A percentile compares a stretch with the other conserved stretches of the same genome.
Conservation (phyloP, 225 moss, liverwort and hornwort genomes). For the Marchantia polymorpha region DNA sequence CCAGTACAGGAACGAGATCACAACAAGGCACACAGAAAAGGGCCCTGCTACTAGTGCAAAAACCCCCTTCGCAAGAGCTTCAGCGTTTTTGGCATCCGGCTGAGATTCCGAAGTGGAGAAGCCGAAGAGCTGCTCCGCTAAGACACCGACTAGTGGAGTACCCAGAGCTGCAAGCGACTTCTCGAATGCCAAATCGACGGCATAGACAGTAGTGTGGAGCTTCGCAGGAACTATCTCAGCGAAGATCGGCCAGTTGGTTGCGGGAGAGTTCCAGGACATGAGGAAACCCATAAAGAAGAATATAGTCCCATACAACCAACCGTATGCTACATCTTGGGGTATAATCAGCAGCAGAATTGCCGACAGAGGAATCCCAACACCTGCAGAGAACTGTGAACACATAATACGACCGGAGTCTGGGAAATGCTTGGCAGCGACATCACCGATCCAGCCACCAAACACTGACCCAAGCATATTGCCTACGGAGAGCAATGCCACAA, state of each 20-base stretch:
- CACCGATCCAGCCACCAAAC: slow-evolving; percentile 74
- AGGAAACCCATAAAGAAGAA: slow-evolving; percentile 56
- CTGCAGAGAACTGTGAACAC: slow-evolving; percentile 57
- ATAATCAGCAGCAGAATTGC: slow-evolving; percentile 52
- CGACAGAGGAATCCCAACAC: slow-evolving; percentile 43
- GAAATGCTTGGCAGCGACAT: slow-evolving; percentile 42
- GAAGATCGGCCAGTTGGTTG: slow-evolving; percentile 67
- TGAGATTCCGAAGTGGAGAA: slow-evolving; percentile 27
- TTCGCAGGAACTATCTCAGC: slow-evolving; percentile 64
- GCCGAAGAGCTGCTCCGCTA: slow-evolving; percentile 54
- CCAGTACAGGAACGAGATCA: slow-evolving; percentile 46
- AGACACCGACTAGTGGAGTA: slow-evolving; percentile 58
- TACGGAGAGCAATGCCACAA: slow-evolving; percentile 53
- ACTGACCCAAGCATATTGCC: slow-evolving; percentile 58
- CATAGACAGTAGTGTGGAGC: slow-evolving; percentile 69
- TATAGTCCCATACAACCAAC: slow-evolving; percentile 49
- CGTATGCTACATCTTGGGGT: slow-evolving; percentile 40
- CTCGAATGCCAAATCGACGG: slow-evolving; percentile 58
- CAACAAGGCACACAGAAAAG: slow-evolving; percentile 42
- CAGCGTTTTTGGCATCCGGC: slow-evolving; percentile 54
- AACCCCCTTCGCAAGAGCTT: slow-evolving; percentile 50
- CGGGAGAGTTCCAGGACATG: slow-evolving; percentile 66
- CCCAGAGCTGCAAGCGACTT: slow-evolving; percentile 61
- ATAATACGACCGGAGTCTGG: slow-evolving; percentile 54
- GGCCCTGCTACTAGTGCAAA: slow-evolving; percentile 51